Evolutionary conservation across 768 basidiomycete species (phyloP).

Genomic region (Trametes cinnabarina): DNA sequence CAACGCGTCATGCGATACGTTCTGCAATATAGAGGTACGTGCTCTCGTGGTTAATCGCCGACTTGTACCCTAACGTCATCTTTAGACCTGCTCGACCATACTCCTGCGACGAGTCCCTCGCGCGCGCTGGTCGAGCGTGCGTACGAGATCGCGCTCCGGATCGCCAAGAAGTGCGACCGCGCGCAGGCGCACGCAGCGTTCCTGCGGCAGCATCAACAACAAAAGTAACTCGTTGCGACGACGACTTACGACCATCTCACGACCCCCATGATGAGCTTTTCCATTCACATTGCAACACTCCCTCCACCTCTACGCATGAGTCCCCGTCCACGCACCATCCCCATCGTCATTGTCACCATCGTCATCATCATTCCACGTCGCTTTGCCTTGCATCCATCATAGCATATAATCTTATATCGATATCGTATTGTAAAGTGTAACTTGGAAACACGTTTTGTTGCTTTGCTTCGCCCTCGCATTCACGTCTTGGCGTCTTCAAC

Average conservation of each 20-base stretch:
- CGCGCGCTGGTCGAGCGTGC: conserved; percentile 56
- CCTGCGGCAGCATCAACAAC: conserved; percentile 22
- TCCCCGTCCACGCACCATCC: not conserved
- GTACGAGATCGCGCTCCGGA: conserved; percentile 52
- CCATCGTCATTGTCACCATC: not conserved
- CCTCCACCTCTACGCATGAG: not conserved
- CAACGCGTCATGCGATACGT: conserved; percentile 66
- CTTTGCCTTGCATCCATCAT: not conserved
- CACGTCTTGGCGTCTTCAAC: conserved; percentile 12
- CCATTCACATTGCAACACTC: not conserved
- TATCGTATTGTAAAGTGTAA: conserved; percentile 10
- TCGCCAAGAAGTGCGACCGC: conserved; percentile 58
- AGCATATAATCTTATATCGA: not conserved
- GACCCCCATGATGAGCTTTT: not conserved
- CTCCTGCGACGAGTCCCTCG: conserved; percentile 48
- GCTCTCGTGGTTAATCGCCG: not conserved
- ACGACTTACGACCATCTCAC: conserved; percentile 8
- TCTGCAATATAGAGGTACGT: conserved; percentile 56
- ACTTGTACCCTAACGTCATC: too few species aligned
- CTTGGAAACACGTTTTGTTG: conserved; percentile 1
- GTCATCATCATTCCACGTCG: not conserved
- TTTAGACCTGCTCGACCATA: conserved; percentile 55
- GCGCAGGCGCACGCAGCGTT: conserved; percentile 57
- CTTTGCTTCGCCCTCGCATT: conserved; percentile 1
- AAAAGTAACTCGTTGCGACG: conserved; percentile 11